Percentiles rank a stretch among this genome's conserved stretches.
Evolutionary conservation across 768 basidiomycete genomes (phyloP).

Genomic region (Russula virescens): DNA sequence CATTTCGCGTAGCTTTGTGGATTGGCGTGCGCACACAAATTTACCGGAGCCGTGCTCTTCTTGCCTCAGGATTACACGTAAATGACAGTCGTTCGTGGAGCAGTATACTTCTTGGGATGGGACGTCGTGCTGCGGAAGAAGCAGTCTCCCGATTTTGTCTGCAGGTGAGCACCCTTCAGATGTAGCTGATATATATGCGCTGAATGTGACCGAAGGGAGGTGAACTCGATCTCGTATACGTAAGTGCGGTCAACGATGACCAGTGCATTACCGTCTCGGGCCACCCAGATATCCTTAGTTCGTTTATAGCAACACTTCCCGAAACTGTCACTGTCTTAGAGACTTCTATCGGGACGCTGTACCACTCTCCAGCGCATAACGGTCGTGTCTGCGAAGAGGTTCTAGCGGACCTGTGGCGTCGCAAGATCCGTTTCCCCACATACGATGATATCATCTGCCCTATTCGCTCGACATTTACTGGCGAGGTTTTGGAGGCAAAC

Average conservation of each 20-base stretch:
- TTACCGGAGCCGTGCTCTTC: slow-evolving; percentile 25
- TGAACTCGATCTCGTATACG: slow-evolving; percentile 32
- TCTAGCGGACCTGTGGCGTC: slow-evolving; percentile 38
- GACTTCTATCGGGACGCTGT: slow-evolving; percentile 46
- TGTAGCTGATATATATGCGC: not conserved
- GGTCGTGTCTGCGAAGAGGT: slow-evolving; percentile 36
- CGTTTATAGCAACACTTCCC: slow-evolving; percentile 38
- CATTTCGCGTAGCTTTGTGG: slow-evolving; percentile 49
- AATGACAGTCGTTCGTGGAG: slow-evolving; percentile 40
- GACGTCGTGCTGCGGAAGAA: slow-evolving; percentile 26
- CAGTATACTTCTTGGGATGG: slow-evolving; percentile 36
- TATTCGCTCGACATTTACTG: slow-evolving; percentile 21
- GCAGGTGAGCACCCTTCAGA: slow-evolving; percentile 23
- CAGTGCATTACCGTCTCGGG: slow-evolving; percentile 53
- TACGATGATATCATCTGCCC: slow-evolving; percentile 37
- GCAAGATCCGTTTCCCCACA: slow-evolving; percentile 47
- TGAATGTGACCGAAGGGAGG: slow-evolving; percentile 25
- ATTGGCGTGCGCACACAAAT: slow-evolving; percentile 42
- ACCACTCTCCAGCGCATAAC: slow-evolving; percentile 41
- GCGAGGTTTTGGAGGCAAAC: slow-evolving; percentile 8
- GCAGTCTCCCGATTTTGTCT: slow-evolving; percentile 28
- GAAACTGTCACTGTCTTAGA: slow-evolving; percentile 35
- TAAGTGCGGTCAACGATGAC: slow-evolving; percentile 48
- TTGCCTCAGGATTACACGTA: slow-evolving; percentile 22
- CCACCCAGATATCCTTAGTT: slow-evolving; percentile 43